These are phyloP conservation scores for Anethum foeniculum DNA, from an alignment of 140 eudicot genomes.

Conservation along the genomic window DNA sequence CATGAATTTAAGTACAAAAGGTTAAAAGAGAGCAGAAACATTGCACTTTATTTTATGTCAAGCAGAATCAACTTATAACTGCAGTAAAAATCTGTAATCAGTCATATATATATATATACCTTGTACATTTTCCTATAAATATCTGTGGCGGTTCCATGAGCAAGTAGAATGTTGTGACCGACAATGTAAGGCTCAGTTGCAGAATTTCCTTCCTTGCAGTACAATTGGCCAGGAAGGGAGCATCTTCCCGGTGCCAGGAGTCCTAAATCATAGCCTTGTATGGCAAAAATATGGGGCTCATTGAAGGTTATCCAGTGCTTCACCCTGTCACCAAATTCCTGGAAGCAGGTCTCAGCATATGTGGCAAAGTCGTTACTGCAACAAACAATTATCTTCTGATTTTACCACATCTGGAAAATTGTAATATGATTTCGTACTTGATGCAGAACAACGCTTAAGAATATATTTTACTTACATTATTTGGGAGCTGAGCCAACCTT, in stretches of 20 bases:
- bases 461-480: constrained; percentile 38
- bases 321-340: constrained; percentile 86
- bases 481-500: constrained; percentile 67
- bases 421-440: background rate
- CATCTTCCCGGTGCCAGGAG: constrained; percentile 83
- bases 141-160: constrained; percentile 61
- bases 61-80: background rate
- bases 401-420: background rate
- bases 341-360: constrained; percentile 74
- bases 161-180: constrained; percentile 65
- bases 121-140: constrained; percentile 59
- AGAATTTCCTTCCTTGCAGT: constrained; percentile 84
- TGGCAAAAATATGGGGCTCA: constrained; percentile 68
- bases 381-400: constrained; percentile 6
- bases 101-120: constrained; percentile 33
- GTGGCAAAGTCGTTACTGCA: constrained; percentile 57
- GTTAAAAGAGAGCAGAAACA: background rate
- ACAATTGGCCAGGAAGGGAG: constrained; percentile 42
- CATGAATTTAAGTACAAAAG: background rate
- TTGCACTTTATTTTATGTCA: background rate
- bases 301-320: constrained; percentile 92
- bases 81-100: background rate
- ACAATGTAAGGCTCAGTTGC: constrained; percentile 93
- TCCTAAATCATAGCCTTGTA: constrained; percentile 80
- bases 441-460: background rate